Percentiles rank a stretch among this genome's conserved stretches.
phyloP scores from a whole-genome alignment of 2,329 filamentous ascomycete species.

The Madurella fahalii region DNA sequence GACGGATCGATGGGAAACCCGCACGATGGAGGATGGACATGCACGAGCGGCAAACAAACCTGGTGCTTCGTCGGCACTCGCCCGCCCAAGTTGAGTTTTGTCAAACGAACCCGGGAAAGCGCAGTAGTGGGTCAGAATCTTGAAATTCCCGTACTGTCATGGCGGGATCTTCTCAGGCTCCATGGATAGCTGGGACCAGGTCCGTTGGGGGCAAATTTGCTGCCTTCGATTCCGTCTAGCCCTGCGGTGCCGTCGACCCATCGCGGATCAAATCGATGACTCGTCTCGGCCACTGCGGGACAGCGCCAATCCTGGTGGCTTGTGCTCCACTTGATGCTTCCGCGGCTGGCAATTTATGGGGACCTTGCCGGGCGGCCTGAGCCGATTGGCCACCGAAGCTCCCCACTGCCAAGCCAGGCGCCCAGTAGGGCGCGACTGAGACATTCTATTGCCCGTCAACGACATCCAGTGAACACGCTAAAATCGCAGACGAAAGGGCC shows the following conservation, averaged over 20 bases:
- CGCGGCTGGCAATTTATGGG: not conserved
- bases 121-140: not conserved
- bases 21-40: not conserved
- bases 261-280: slow-evolving; percentile 12
- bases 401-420: not conserved
- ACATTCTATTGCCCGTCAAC: not conserved
- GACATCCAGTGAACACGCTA: not conserved
- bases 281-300: slow-evolving; percentile 16
- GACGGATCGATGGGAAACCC: not conserved
- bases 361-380: slow-evolving; percentile 11
- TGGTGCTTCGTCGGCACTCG: not conserved
- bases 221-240: not conserved
- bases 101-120: not conserved
- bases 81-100: not conserved
- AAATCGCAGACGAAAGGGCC: too few relatives aligned
- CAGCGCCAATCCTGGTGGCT: not conserved
- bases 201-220: not conserved
- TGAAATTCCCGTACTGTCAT: not conserved
- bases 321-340: not conserved
- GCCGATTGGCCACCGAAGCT: slow-evolving; percentile 14
- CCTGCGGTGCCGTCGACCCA: not conserved
- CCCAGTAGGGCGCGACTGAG: too few relatives aligned
- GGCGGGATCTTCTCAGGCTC: slow-evolving; percentile 3
- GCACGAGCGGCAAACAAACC: not conserved
- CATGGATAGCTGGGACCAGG: not conserved